Percentiles rank a stretch among this genome's conserved stretches.
Evolutionary conservation across 2,329 filamentous ascomycete species (phyloP).

Genomic region (Penicillium sclerotigenum): DNA sequence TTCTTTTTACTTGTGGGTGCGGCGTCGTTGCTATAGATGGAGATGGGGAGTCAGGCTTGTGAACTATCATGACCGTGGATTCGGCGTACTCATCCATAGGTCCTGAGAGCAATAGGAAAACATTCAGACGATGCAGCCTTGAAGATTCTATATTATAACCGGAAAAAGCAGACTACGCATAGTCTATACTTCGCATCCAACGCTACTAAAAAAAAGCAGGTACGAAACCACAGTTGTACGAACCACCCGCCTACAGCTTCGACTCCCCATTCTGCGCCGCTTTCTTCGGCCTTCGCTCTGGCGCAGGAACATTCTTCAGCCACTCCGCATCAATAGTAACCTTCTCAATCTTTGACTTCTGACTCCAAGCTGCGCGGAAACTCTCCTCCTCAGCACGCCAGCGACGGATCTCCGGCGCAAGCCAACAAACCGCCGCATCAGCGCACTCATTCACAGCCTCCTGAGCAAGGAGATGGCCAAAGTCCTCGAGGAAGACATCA

Average conservation of each 20-base stretch:
- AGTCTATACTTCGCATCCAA: slow-evolving; percentile 1
- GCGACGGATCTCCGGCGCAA: slow-evolving; percentile 54
- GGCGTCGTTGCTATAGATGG: slow-evolving; percentile 20
- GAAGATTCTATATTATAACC: not conserved
- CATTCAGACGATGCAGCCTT: not conserved
- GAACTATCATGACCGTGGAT: slow-evolving; percentile 13
- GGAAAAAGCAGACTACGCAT: not conserved
- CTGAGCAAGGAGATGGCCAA: slow-evolving; percentile 81
- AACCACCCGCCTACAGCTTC: slow-evolving; percentile 26
- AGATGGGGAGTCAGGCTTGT: slow-evolving; percentile 5
- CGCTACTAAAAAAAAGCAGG: not conserved
- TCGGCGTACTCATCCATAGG: slow-evolving; percentile 12
- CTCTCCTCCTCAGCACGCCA: slow-evolving; percentile 58
- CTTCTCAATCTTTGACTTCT: slow-evolving; percentile 53
- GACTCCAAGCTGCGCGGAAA: slow-evolving; percentile 56
- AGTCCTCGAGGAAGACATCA: slow-evolving; percentile 60
- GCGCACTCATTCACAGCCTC: slow-evolving; percentile 70
- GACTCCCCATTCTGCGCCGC: slow-evolving; percentile 12
- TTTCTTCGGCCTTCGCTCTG: slow-evolving; percentile 29
- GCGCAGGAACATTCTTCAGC: slow-evolving; percentile 40
- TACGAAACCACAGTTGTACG: not conserved
- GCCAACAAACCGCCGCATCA: slow-evolving; percentile 55
- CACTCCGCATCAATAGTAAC: slow-evolving; percentile 56
- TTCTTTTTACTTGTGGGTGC: not conserved
- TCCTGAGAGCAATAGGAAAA: slow-evolving; percentile 13